Conservation (phyloP, 768 basidiomycete species). For the Agrocybe chaxingu region DNA sequence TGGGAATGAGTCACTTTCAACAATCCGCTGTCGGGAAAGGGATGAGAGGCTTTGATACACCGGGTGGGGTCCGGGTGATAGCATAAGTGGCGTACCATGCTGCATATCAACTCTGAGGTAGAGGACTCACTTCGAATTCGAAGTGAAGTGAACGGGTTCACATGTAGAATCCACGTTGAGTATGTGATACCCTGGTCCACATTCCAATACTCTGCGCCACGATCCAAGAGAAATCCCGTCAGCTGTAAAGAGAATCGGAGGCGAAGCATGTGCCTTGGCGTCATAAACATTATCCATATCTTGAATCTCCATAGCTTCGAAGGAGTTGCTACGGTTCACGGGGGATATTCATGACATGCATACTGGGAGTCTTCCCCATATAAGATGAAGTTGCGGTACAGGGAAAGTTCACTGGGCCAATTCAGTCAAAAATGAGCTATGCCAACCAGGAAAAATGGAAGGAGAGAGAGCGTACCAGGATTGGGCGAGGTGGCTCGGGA, state of each 20-base stretch:
- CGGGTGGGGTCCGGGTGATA: too few relatives aligned
- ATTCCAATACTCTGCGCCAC: too few relatives aligned
- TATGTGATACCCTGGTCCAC: too few relatives aligned
- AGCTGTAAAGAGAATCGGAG: constrained; percentile 67
- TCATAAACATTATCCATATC: constrained; percentile 76
- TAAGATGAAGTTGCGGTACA: constrained; percentile 12
- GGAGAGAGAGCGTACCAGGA: constrained; percentile 29
- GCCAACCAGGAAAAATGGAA: constrained; percentile 13
- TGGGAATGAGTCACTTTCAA: too few relatives aligned
- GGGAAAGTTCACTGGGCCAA: constrained; percentile 13
- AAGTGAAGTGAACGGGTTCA: too few relatives aligned
- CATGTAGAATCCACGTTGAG: too few relatives aligned
- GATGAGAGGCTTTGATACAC: too few relatives aligned
- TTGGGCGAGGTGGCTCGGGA: constrained; percentile 54
- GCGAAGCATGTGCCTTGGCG: constrained; percentile 48
- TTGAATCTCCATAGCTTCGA: constrained; percentile 67
- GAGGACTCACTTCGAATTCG: too few relatives aligned
- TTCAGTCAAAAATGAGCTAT: constrained; percentile 13
- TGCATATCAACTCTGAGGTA: too few relatives aligned
- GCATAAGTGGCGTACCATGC: too few relatives aligned
- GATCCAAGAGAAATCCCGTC: constrained; percentile 60
- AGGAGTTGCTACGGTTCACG: constrained; percentile 46
- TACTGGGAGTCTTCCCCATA: constrained; percentile 29
- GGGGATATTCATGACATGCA: constrained; percentile 25
- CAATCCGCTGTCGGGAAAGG: too few relatives aligned